Percentiles rank a stretch among this genome's conserved stretches.
These are phyloP conservation scores for Solanum microdontum DNA, from an alignment of 257 asterid species.

Conservation along the genomic window DNA sequence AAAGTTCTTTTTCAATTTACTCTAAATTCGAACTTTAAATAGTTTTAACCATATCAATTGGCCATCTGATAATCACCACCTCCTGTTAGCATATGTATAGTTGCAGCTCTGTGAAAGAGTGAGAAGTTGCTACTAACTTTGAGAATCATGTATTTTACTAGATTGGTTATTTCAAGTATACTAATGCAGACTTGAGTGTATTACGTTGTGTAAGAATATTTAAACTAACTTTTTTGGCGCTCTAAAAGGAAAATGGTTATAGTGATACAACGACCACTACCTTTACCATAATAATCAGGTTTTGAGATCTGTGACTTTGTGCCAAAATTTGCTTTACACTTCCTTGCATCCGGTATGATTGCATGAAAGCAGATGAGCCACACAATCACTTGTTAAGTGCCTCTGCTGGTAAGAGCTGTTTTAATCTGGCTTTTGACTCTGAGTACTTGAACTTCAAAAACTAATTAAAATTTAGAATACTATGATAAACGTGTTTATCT, in stretches of 20 bases:
- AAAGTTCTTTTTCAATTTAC: not conserved
- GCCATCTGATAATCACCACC: not conserved
- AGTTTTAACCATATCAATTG: not conserved
- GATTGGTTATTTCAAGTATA: not conserved
- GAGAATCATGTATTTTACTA: not conserved
- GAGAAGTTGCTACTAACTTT: not conserved
- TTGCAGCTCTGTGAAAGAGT: not conserved
- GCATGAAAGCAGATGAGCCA: not conserved
- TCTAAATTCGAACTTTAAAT: not conserved
- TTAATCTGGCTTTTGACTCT: not conserved
- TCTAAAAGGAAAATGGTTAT: not conserved
- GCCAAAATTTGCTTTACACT: not conserved
- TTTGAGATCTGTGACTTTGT: not conserved
- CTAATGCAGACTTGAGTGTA: not conserved
- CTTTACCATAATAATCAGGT: not conserved
- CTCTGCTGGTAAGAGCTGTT: not conserved
- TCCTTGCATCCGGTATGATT: not conserved
- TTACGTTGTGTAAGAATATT: not conserved
- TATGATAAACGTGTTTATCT: not conserved
- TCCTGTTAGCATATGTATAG: not conserved
- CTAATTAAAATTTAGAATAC: not conserved
- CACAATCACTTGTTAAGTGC: not conserved
- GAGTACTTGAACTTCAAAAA: not conserved
- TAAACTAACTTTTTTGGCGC: not conserved
- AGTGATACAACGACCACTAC: not conserved